Percentiles rank a stretch among this genome's conserved stretches.
These are phyloP conservation scores for Kluyveromyces sp. DNA, from an alignment of 1,139 yeast genomes.

Conservation along the genomic window DNA sequence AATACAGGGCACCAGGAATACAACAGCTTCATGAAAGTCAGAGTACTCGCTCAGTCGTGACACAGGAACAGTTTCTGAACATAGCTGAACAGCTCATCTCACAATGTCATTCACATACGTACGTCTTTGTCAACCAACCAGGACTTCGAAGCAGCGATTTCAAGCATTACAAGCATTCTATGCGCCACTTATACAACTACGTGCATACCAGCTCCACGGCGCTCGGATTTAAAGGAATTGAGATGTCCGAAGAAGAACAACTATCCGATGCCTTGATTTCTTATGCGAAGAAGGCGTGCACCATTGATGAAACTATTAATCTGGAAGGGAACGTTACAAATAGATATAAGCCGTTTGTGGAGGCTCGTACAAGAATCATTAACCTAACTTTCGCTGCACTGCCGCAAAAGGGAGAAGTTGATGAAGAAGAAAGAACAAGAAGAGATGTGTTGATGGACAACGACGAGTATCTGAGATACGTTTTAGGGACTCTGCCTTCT, in stretches of 20 bases:
- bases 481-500: conserved; percentile 59
- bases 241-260: conserved; percentile 36
- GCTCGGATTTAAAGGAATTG: conserved; percentile 33
- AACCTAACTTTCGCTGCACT: conserved; percentile 46
- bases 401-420: conserved; percentile 27
- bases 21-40: conserved; percentile 17
- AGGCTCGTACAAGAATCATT: conserved; percentile 55
- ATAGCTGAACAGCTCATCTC: conserved; percentile 46
- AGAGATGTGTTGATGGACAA: conserved; percentile 34
- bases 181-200: conserved; percentile 50
- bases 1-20: conserved; percentile 21
- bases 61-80: conserved; percentile 38
- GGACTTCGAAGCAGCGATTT: conserved; percentile 59
- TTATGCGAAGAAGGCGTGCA: conserved; percentile 18
- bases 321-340: conserved; percentile 20
- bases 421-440: conserved; percentile 29
- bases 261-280: conserved; percentile 31
- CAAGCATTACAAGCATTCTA: conserved; percentile 35
- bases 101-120: conserved; percentile 64
- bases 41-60: conserved; percentile 14
- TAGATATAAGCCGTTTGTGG: conserved; percentile 42
- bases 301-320: conserved; percentile 17
- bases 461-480: conserved; percentile 46
- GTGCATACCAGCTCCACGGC: conserved; percentile 56
- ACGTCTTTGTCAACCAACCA: conserved; percentile 62